These are phyloP conservation scores for Solanum hybrid DNA, from an alignment of 305 asterid genomes.

Conservation along the genomic window DNA sequence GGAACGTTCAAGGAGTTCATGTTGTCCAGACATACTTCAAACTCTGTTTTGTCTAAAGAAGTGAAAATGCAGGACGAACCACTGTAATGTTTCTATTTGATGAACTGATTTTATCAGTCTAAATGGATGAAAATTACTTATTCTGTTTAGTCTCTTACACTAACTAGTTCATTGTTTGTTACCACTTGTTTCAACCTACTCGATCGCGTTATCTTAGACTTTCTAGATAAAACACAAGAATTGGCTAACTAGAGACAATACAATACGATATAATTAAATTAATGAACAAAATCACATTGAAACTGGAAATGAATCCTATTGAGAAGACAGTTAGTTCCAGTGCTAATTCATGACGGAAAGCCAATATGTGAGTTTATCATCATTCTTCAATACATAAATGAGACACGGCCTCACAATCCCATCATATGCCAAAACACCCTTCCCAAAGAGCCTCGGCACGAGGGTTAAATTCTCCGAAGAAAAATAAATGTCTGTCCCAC, in stretches of 20 bases:
- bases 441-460: conserved; percentile 9
- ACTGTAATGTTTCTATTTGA: not conserved
- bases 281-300: no score
- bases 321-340: conserved; percentile 10
- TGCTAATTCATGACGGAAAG: conserved; percentile 8
- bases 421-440: not conserved
- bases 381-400: conserved; percentile 19
- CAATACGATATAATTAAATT: not conserved
- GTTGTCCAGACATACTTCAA: conserved; percentile 5
- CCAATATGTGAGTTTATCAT: conserved; percentile 14
- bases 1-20: conserved; percentile 7
- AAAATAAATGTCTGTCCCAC: not conserved
- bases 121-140: no score
- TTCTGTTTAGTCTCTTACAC: not conserved
- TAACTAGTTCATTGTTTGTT: not conserved
- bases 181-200: not conserved
- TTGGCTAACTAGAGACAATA: not conserved
- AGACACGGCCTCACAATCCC: conserved; percentile 14
- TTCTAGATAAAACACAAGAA: not conserved
- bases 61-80: not conserved
- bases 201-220: not conserved
- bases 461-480: conserved; percentile 13
- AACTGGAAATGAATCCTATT: conserved; percentile 10
- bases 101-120: not conserved
- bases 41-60: not conserved